Base-by-base conservation (phyloP, 2,329 filamentous ascomycete genomes). In the Claviceps humidiphila region DNA sequence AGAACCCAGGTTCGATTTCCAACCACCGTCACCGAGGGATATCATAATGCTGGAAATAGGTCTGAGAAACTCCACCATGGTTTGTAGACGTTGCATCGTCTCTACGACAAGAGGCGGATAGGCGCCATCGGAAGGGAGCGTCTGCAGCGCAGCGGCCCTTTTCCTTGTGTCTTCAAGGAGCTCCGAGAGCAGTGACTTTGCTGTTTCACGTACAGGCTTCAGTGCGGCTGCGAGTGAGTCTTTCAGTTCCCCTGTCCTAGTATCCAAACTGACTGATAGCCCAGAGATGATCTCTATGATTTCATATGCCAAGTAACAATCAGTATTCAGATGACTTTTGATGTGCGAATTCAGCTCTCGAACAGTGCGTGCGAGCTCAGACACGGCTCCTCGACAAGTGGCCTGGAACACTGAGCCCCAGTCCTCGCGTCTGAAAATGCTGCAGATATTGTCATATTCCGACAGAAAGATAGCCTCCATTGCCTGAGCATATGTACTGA, bases 221-320 rank as follows among this genome's bases (percentile, higher is more conserved):
- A 97, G 72, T 8, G 89, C 87, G 51, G 94, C 88, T 5, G 87
- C 84, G 50, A 98, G 80, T 5, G 88, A 79, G 34, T 80, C 74
- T 64, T 95, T 95, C 53, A 96, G 75, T 61, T 95, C 89, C 2
- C 89, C 89, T 0, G 89, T 95, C 55, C 85, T 82, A 4, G 80
- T 78, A 57, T 95, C 91, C 4, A 98, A 72, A 41, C 85, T 83
- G 52, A 83, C 84, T 2, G 89, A 89, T 47, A 95, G 75, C 13
- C 78, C 78, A 0, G 88, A 87, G 47, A 97, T 81, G 55, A 96
- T 87, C 61, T 95, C 91, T 37, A 94, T 87, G 37, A 97, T 87
- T 64, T 98, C 93, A 65, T 95, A 98, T 7, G 89, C 89, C 48
- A 98, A 77, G 65, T 88, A 97, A 68, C 91, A 97, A 66, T 98